phyloP scores from a whole-genome alignment of 495 filamentous ascomycete genomes.

The Terfezia boudieri region DNA sequence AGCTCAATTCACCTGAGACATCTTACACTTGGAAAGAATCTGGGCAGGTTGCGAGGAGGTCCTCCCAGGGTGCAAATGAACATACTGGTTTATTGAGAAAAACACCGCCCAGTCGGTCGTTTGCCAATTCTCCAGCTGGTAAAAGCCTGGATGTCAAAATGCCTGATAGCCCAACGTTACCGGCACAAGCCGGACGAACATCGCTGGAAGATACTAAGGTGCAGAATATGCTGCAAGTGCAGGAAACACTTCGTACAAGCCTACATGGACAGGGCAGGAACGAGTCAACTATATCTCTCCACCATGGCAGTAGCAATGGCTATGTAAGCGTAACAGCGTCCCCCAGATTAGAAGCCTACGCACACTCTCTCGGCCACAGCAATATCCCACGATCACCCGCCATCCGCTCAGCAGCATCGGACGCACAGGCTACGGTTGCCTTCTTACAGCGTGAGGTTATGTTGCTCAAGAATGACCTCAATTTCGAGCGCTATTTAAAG shows the following conservation, averaged over 20 bases:
- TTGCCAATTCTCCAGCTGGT: neutral
- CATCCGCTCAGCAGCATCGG: constrained; percentile 18
- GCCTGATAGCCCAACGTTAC: constrained; percentile 34
- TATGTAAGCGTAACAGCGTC: constrained; percentile 18
- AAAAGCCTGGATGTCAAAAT: neutral
- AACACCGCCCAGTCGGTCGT: neutral
- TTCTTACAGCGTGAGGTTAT: constrained; percentile 42
- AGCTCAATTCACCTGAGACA: neutral
- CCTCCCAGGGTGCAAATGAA: too few species aligned
- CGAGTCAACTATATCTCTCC: neutral
- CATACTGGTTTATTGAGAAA: neutral
- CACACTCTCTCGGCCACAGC: constrained; percentile 20
- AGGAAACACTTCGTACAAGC: constrained; percentile 26
- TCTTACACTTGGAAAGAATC: constrained; percentile 7
- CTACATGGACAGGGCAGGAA: neutral
- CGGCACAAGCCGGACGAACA: constrained; percentile 22
- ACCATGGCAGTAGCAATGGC: neutral
- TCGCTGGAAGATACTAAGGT: constrained; percentile 28
- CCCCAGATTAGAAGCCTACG: constrained; percentile 22
- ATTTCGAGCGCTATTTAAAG: constrained; percentile 55
- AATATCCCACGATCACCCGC: constrained; percentile 21
- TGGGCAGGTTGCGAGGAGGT: constrained; percentile 1
- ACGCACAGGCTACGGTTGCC: constrained; percentile 26
- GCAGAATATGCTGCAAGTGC: constrained; percentile 31
- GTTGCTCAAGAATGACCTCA: constrained; percentile 47